A percentile compares a stretch with the other conserved stretches of the same genome.
Conservation (phyloP, 2,329 filamentous ascomycete genomes). For the Aspergillus pseudoterreus region DNA sequence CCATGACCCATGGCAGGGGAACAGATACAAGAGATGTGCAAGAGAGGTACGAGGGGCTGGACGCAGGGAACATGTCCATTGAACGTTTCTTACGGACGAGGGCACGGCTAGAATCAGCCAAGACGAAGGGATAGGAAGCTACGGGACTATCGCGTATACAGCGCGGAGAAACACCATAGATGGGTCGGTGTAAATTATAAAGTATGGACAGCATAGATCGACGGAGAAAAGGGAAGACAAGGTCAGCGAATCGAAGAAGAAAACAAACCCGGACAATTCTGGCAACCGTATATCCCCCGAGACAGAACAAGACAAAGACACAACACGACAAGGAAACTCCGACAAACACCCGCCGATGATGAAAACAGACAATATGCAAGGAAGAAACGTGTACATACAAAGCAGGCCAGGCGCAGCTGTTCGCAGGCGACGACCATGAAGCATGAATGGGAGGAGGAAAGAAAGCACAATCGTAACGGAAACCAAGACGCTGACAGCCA, state of each 20-base stretch:
- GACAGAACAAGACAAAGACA: neutral
- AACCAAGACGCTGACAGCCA: conserved; percentile 6
- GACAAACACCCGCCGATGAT: conserved; percentile 14
- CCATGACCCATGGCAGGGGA: too few relatives aligned
- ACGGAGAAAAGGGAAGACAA: neutral
- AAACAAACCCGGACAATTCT: neutral
- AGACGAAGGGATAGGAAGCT: too few relatives aligned
- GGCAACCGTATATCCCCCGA: conserved; percentile 2
- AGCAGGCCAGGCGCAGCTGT: neutral
- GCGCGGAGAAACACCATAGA: too few relatives aligned
- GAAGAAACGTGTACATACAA: conserved; percentile 8
- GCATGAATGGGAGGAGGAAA: neutral
- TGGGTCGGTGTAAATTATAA: too few relatives aligned
- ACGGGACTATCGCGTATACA: too few relatives aligned
- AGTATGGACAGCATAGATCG: too few relatives aligned
- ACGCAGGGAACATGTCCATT: too few relatives aligned
- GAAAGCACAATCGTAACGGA: neutral
- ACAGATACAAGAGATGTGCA: too few relatives aligned
- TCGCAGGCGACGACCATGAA: neutral
- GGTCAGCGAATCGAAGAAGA: neutral
- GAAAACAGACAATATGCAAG: conserved; percentile 11
- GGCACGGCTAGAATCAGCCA: too few relatives aligned
- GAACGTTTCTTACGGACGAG: too few relatives aligned
- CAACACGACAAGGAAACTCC: conserved; percentile 2
- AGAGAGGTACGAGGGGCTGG: too few relatives aligned